These are phyloP conservation scores for Adansonia digitata DNA, from an alignment of 345 rosid genomes.

Conservation along the genomic window DNA sequence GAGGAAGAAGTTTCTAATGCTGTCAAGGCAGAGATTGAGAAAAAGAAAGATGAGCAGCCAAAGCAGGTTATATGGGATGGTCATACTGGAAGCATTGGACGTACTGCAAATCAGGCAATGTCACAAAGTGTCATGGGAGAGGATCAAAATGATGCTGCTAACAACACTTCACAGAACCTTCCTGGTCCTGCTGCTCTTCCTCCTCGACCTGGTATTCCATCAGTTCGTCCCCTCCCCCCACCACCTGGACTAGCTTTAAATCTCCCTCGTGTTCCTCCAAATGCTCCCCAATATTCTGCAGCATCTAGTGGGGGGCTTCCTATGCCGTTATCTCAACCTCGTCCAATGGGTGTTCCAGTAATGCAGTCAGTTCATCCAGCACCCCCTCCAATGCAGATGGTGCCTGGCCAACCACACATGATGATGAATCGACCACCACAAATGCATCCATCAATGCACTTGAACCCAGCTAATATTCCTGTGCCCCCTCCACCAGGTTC, in stretches of 20 bases:
- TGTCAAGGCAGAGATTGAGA: slow-evolving; percentile 89
- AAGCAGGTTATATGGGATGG: slow-evolving; percentile 96
- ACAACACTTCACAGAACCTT: slow-evolving; percentile 41
- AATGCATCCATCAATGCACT: slow-evolving; percentile 44
- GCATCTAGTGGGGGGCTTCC: slow-evolving; percentile 41
- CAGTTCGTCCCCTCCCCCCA: slow-evolving; percentile 74
- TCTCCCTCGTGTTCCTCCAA: slow-evolving; percentile 69
- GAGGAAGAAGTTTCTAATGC: slow-evolving; percentile 97
- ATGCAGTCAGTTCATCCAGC: slow-evolving; percentile 50
- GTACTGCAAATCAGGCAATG: slow-evolving; percentile 85
- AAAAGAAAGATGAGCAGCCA: slow-evolving; percentile 89
- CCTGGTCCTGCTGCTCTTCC: slow-evolving; percentile 90
- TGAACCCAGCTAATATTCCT: slow-evolving; percentile 32
- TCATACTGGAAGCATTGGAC: slow-evolving; percentile 86
- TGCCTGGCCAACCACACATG: slow-evolving; percentile 53
- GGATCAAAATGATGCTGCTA: slow-evolving; percentile 45
- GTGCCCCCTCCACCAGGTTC: slow-evolving; percentile 85
- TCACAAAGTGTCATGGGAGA: slow-evolving; percentile 57
- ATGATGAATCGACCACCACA: slow-evolving; percentile 57
- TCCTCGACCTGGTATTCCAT: slow-evolving; percentile 63
- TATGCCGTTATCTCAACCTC: slow-evolving; percentile 39
- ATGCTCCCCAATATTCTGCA: slow-evolving; percentile 40
- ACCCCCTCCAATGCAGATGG: slow-evolving; percentile 51
- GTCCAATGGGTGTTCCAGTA: slow-evolving; percentile 66
- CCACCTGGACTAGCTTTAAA: slow-evolving; percentile 79